Percentiles rank a stretch among this genome's conserved stretches.
Evolutionary conservation across 2,329 filamentous ascomycete species (phyloP).

Genomic region (Pseudogymnoascus sp.): DNA sequence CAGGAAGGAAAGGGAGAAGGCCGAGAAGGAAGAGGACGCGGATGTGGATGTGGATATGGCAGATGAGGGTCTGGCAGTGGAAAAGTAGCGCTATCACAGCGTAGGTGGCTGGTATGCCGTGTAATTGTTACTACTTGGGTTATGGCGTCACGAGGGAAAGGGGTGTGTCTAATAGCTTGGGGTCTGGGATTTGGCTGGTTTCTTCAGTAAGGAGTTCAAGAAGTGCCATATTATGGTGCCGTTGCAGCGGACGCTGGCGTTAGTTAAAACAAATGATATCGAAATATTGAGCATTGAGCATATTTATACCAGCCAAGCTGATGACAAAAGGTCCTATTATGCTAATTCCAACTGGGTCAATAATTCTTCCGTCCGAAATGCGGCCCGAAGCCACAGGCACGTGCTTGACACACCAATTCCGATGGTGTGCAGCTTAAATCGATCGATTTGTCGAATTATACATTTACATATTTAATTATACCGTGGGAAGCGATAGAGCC

Average conservation of each 20-base stretch:
- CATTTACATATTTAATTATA: neutral
- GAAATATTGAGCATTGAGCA: neutral
- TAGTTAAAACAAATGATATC: neutral
- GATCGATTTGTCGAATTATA: slow-evolving; percentile 3
- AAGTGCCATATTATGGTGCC: neutral
- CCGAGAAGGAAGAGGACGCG: neutral
- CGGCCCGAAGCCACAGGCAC: slow-evolving; percentile 3
- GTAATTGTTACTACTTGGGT: slow-evolving; percentile 4
- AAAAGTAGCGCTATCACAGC: neutral
- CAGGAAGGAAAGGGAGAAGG: neutral
- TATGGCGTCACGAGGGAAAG: neutral
- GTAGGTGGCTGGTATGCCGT: neutral
- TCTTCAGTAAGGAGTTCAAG: neutral
- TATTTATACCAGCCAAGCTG: neutral
- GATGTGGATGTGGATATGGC: slow-evolving; percentile 8
- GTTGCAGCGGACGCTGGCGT: neutral
- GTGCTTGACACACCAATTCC: neutral
- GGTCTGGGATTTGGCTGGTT: neutral
- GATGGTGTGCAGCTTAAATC: neutral
- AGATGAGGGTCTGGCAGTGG: slow-evolving; percentile 1
- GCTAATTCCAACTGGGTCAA: neutral
- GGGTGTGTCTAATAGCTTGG: slow-evolving; percentile 4
- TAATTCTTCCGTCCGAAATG: slow-evolving; percentile 7
- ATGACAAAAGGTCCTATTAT: neutral
- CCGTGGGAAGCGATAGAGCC: neutral